phyloP scores from a whole-genome alignment of 225 moss, liverwort and hornwort genomes.

The Polytrichum formosum region DNA sequence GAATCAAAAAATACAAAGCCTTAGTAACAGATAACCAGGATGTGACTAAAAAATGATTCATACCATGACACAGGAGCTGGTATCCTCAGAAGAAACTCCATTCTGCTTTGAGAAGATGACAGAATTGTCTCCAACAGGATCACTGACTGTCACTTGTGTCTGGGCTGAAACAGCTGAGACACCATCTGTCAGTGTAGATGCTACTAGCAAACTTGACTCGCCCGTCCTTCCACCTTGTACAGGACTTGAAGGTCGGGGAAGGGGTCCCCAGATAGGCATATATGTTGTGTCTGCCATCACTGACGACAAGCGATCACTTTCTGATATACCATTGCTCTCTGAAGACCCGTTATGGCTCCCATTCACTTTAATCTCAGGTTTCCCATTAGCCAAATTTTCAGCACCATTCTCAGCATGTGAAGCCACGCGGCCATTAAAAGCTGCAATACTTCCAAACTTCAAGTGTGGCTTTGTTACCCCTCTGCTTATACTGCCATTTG shows the following conservation, averaged over 20 bases:
- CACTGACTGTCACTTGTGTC: conserved; percentile 39
- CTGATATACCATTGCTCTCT: conserved; percentile 43
- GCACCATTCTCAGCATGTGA: conserved; percentile 37
- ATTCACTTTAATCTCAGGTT: conserved; percentile 28
- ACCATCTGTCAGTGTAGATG: conserved; percentile 33
- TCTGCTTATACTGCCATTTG: conserved; percentile 52
- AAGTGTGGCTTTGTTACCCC: conserved; percentile 52
- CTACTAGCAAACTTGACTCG: conserved; percentile 28
- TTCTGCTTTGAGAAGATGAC: conserved; percentile 36
- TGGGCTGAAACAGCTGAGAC: conserved; percentile 53
- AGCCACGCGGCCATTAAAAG: conserved; percentile 45
- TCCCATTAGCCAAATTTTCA: conserved; percentile 45
- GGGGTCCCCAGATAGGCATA: conserved; percentile 51
- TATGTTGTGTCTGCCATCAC: conserved; percentile 32
- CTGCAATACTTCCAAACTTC: conserved; percentile 62
- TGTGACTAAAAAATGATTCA: background rate
- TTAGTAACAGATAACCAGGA: background rate
- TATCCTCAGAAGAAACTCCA: conserved; percentile 36
- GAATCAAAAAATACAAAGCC: background rate
- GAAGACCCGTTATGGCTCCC: conserved; percentile 34
- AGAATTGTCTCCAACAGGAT: conserved; percentile 38
- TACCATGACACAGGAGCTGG: conserved; percentile 55
- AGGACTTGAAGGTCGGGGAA: conserved; percentile 34
- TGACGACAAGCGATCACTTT: conserved; percentile 44
- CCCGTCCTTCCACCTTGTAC: conserved; percentile 31